These are phyloP conservation scores for Thelephora aurantiotincta DNA, from an alignment of 768 basidiomycete genomes.

Conservation along the genomic window DNA sequence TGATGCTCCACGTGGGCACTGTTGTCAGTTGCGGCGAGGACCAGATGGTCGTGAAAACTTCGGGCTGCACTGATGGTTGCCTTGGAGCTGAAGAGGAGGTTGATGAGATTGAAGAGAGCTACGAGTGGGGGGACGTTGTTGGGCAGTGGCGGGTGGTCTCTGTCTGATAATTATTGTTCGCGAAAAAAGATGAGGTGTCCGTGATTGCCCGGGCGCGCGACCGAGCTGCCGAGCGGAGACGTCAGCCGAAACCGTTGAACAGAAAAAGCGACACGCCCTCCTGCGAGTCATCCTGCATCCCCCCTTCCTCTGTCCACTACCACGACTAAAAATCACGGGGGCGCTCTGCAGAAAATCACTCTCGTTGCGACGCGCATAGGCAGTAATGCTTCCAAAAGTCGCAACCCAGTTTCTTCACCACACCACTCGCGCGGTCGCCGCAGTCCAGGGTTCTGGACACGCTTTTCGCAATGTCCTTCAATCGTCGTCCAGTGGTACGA, in stretches of 20 bases:
- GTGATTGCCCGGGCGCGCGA: too few species aligned
- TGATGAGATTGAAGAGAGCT: slow-evolving; percentile 4
- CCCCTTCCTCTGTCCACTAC: too few species aligned
- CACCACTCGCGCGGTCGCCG: slow-evolving; percentile 61
- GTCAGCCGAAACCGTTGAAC: too few species aligned
- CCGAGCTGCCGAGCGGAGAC: too few species aligned
- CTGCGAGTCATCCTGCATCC: too few species aligned
- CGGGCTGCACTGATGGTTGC: slow-evolving; percentile 9
- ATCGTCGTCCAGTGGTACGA: slow-evolving; percentile 30
- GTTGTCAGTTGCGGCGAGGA: slow-evolving; percentile 18
- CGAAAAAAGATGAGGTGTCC: too few species aligned
- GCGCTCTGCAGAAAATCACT: too few species aligned
- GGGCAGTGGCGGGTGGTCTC: slow-evolving; percentile 2
- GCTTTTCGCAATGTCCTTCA: slow-evolving; percentile 68
- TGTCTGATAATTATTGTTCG: too few species aligned
- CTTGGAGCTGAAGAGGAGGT: slow-evolving; percentile 3
- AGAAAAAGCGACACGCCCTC: too few species aligned
- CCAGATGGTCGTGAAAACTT: slow-evolving; percentile 9
- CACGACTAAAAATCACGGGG: too few species aligned
- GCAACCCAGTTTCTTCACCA: slow-evolving; percentile 66
- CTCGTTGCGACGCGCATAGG: not conserved
- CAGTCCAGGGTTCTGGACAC: slow-evolving; percentile 52
- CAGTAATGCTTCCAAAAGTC: slow-evolving; percentile 67
- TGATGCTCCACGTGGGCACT: slow-evolving; percentile 31
- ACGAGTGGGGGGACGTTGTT: slow-evolving; percentile 2